Conservation (phyloP, 2,329 filamentous ascomycete species). For the Fusarium austroafricanum region DNA sequence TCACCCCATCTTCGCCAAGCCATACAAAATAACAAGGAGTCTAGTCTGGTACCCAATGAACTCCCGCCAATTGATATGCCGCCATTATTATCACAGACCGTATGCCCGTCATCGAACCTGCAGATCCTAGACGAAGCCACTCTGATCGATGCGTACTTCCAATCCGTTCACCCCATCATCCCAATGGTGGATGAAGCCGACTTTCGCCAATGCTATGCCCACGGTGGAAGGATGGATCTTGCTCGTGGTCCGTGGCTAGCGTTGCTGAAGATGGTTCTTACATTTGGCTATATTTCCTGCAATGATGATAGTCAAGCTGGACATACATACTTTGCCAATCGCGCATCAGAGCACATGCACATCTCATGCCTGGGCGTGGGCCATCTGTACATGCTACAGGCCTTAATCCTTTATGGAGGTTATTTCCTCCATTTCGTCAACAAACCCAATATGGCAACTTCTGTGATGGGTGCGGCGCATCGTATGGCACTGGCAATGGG, state of each 20-base stretch:
- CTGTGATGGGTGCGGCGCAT: constrained; percentile 76
- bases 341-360: constrained; percentile 73
- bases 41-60: too few relatives aligned
- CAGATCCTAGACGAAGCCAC: not conserved
- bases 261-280: constrained; percentile 80
- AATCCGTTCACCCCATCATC: constrained; percentile 76
- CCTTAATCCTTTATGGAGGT: constrained; percentile 76
- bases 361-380: constrained; percentile 73
- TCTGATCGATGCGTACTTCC: constrained; percentile 73
- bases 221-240: constrained; percentile 54
- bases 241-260: constrained; percentile 68
- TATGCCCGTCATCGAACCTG: not conserved
- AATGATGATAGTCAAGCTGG: constrained; percentile 73
- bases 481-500: constrained; percentile 79
- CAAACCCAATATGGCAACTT: constrained; percentile 79
- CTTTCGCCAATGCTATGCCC: constrained; percentile 58
- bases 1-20: constrained; percentile 48
- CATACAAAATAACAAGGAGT: not conserved
- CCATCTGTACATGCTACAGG: constrained; percentile 74
- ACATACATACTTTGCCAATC: constrained; percentile 67
- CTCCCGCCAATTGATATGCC: not conserved
- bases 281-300: constrained; percentile 76
- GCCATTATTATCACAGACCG: not conserved
- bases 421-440: constrained; percentile 83
- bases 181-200: constrained; percentile 79